These are phyloP conservation scores for Globisporangium heterothallicum DNA, from an alignment of 352 stramenopile genomes.

Conservation along the genomic window DNA sequence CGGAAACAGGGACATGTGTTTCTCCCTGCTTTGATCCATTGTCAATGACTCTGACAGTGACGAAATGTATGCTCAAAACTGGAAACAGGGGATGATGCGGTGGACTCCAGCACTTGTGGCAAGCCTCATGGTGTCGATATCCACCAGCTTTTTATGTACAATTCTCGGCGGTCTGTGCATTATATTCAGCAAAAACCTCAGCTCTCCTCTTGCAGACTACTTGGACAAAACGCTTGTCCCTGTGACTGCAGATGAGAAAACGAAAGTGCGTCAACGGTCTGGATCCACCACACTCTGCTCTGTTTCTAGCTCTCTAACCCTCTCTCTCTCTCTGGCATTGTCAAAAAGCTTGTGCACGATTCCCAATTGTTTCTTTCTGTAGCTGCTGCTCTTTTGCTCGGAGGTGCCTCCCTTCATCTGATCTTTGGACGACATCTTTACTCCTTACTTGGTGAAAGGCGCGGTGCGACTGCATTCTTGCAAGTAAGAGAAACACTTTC, in stretches of 20 bases:
- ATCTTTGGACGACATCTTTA: constrained; percentile 39
- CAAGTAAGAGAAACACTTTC: constrained; percentile 23
- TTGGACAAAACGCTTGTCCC: constrained; percentile 42
- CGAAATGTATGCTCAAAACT: not conserved
- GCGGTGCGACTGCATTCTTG: constrained; percentile 50
- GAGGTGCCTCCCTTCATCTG: constrained; percentile 27
- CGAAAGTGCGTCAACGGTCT: constrained; percentile 23
- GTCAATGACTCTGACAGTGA: not conserved
- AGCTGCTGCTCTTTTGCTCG: constrained; percentile 30
- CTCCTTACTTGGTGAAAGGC: constrained; percentile 44
- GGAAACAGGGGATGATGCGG: constrained; percentile 13
- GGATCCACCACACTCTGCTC: not conserved
- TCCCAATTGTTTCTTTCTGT: constrained; percentile 34
- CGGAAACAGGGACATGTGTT: not conserved
- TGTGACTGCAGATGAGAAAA: constrained; percentile 23
- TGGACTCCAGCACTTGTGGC: constrained; percentile 43
- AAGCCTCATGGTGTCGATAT: constrained; percentile 53
- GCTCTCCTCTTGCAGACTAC: constrained; percentile 37
- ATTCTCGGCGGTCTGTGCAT: constrained; percentile 55
- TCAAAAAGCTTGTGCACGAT: constrained; percentile 40
- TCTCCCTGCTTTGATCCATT: not conserved
- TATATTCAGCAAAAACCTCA: constrained; percentile 39
- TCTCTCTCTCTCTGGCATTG: not conserved
- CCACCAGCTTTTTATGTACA: constrained; percentile 37
- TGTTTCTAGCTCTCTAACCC: not conserved